Conservation (phyloP, 495 filamentous ascomycete genomes). For the Platismatia glauca region DNA sequence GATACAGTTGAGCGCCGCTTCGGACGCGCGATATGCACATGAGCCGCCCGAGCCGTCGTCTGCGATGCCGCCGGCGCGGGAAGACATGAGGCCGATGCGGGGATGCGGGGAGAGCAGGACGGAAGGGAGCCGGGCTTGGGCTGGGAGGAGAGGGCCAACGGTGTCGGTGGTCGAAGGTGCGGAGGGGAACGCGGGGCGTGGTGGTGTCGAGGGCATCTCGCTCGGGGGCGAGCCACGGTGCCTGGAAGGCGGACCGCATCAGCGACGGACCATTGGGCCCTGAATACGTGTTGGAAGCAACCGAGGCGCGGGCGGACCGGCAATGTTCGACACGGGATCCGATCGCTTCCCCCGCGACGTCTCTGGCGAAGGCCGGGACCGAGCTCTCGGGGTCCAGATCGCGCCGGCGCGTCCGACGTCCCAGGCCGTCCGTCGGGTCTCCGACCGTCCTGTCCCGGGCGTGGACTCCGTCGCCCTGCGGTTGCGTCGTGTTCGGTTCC, state of each 20-base stretch:
- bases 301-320: neutral
- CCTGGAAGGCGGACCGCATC: conserved; percentile 10
- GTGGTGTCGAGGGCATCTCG: conserved; percentile 21
- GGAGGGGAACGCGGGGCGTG: conserved; percentile 12
- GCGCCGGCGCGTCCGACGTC: neutral
- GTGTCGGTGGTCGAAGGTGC: conserved; percentile 30
- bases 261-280: too few species aligned
- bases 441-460: conserved; percentile 15
- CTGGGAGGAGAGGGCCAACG: conserved; percentile 31
- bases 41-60: conserved; percentile 48
- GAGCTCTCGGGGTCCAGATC: neutral
- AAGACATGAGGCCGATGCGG: conserved; percentile 30
- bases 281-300: neutral
- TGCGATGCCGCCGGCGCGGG: conserved; percentile 33
- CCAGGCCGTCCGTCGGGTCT: neutral
- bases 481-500: too few species aligned
- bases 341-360: neutral
- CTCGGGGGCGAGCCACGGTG: conserved; percentile 25
- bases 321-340: conserved; percentile 6
- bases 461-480: conserved; percentile 28
- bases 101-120: conserved; percentile 19
- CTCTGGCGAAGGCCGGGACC: conserved; percentile 4
- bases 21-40: conserved; percentile 54
- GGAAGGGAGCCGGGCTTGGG: conserved; percentile 33
- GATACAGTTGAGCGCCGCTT: conserved; percentile 40